These are phyloP conservation scores for Gloeostereum incarnatum DNA, from an alignment of 768 basidiomycete genomes.

Conservation along the genomic window DNA sequence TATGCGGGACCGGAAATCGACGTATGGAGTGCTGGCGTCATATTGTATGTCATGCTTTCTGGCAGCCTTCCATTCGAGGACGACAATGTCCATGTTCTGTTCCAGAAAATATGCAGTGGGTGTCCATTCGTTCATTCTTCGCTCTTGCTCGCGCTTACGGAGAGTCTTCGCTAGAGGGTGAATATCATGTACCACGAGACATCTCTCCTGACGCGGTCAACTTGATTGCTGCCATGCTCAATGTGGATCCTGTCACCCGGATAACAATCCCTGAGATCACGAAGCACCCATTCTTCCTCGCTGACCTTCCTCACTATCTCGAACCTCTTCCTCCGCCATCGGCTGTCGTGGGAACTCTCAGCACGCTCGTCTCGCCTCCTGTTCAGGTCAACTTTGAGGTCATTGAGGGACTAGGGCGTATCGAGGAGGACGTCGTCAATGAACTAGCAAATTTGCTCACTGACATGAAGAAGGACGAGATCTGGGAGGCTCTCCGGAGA, in stretches of 20 bases:
- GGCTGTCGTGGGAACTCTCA: conserved; percentile 66
- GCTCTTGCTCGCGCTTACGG: background rate
- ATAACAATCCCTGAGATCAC: conserved; percentile 91
- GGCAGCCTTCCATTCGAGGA: conserved; percentile 96
- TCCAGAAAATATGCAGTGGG: conserved; percentile 89
- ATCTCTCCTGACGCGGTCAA: conserved; percentile 69
- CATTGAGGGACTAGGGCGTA: conserved; percentile 85
- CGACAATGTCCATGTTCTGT: conserved; percentile 86
- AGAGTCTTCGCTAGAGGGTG: conserved; percentile 55
- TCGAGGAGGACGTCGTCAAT: conserved; percentile 87
- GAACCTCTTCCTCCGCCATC: conserved; percentile 70
- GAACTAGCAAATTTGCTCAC: conserved; percentile 67
- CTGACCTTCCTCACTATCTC: conserved; percentile 81
- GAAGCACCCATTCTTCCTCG: conserved; percentile 83
- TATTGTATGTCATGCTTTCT: conserved; percentile 96
- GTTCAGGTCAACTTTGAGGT: conserved; percentile 67
- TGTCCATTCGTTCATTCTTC: conserved; percentile 10
- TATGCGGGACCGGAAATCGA: conserved; percentile 99
- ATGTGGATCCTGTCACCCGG: conserved; percentile 89
- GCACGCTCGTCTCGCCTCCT: conserved; percentile 59
- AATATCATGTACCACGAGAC: conserved; percentile 76
- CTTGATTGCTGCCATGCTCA: conserved; percentile 85
- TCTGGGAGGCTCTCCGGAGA: conserved; percentile 77
- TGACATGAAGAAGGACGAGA: conserved; percentile 72
- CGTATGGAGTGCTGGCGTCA: conserved; percentile 98